Percentiles rank a stretch among this genome's conserved stretches.
Conservation (phyloP, 2,329 filamentous ascomycete genomes). For the Elsinoe perseae region DNA sequence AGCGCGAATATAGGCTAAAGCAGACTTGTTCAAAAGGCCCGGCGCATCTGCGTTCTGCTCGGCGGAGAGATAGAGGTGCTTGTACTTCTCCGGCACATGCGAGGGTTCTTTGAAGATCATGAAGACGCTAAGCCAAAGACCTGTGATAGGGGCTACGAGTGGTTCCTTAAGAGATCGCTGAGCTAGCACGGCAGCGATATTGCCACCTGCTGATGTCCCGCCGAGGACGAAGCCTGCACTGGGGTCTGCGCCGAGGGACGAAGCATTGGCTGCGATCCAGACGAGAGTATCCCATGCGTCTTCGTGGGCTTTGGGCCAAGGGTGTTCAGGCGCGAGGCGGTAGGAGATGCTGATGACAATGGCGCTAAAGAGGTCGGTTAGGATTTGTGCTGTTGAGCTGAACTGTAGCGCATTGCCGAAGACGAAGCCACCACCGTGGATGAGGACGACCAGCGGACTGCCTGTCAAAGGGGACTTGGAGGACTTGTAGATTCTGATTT, state of each 20-base stretch:
- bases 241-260: constrained; percentile 35
- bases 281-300: constrained; percentile 42
- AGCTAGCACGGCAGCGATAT: constrained; percentile 33
- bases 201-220: constrained; percentile 43
- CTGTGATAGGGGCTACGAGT: constrained; percentile 39
- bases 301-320: constrained; percentile 38
- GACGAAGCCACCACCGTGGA: constrained; percentile 26
- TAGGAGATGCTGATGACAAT: constrained; percentile 40
- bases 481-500: constrained; percentile 29
- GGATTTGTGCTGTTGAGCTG: constrained; percentile 19
- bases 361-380: constrained; percentile 30
- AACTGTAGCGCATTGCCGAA: constrained; percentile 24
- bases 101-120: constrained; percentile 28
- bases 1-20: constrained; percentile 20
- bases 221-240: constrained; percentile 43
- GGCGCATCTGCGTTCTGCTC: constrained; percentile 38
- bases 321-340: constrained; percentile 41
- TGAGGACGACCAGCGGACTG: constrained; percentile 25
- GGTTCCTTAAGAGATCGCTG: constrained; percentile 37
- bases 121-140: constrained; percentile 40
- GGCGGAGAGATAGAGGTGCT: constrained; percentile 32
- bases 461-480: constrained; percentile 8
- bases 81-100: constrained; percentile 34
- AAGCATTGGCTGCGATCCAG: constrained; percentile 39
- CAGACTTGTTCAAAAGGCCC: constrained; percentile 26